These are phyloP conservation scores for Panicum miliaceum DNA, from an alignment of 176 grass and related monocot species.

Conservation along the genomic window DNA sequence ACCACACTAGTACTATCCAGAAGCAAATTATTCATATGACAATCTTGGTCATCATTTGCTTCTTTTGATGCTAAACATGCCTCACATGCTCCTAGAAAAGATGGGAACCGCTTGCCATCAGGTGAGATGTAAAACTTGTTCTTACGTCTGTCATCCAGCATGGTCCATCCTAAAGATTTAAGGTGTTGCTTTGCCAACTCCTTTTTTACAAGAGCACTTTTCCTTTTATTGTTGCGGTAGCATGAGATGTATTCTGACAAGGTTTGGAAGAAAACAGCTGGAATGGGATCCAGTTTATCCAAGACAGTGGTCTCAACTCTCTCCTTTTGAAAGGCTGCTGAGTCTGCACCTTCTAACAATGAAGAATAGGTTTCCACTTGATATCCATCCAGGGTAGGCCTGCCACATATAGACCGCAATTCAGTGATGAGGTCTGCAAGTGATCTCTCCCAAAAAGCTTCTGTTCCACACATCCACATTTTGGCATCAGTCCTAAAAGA, in stretches of 20 bases:
- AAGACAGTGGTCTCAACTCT: constrained; percentile 27
- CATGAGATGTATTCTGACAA: constrained; percentile 58
- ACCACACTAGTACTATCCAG: neutral
- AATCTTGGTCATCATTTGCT: neutral
- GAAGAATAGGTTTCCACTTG: neutral
- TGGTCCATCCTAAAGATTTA: constrained; percentile 59
- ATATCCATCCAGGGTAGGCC: constrained; percentile 23
- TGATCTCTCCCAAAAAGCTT: constrained; percentile 55
- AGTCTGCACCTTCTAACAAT: constrained; percentile 25
- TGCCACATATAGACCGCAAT: constrained; percentile 52
- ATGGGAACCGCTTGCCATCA: constrained; percentile 52
- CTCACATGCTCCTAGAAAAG: constrained; percentile 68
- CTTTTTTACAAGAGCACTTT: constrained; percentile 38
- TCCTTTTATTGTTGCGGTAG: constrained; percentile 38
- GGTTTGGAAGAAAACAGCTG: constrained; percentile 22
- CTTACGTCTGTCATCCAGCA: constrained; percentile 40
- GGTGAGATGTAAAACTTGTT: constrained; percentile 63
- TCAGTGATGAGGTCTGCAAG: constrained; percentile 47
- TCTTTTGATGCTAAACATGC: constrained; percentile 40
- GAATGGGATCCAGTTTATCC: constrained; percentile 36
- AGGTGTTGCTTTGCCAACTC: constrained; percentile 55
- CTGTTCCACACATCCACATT: constrained; percentile 59
- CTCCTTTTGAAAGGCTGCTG: constrained; percentile 6
- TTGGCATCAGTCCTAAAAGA: constrained; percentile 47
- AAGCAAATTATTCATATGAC: constrained; percentile 21